phyloP scores from a whole-genome alignment of 2,329 filamentous ascomycete genomes.

The Pleomassaria siparia region DNA sequence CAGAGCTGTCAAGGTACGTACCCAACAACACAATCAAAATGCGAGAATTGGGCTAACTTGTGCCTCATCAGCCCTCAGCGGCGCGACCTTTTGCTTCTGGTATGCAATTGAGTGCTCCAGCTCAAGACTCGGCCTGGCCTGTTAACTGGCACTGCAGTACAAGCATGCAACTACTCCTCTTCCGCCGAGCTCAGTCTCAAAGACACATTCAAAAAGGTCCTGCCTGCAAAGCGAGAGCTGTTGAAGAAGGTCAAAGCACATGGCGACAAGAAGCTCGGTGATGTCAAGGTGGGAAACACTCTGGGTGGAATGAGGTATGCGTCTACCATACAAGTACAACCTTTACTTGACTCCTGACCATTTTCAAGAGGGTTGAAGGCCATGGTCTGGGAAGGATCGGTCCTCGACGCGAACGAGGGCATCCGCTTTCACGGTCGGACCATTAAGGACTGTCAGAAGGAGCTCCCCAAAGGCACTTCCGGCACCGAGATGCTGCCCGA shows the following conservation, averaged over 20 bases:
- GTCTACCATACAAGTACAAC: background rate
- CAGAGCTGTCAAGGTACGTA: conserved; percentile 64
- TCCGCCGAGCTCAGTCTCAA: conserved; percentile 87
- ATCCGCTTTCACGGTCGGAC: conserved; percentile 98
- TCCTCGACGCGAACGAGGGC: conserved; percentile 93
- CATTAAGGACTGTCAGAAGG: conserved; percentile 95
- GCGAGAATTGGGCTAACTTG: conserved; percentile 14
- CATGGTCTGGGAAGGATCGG: conserved; percentile 98
- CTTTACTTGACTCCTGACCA: conserved; percentile 16
- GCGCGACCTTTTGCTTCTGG: conserved; percentile 38
- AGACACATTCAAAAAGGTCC: conserved; percentile 76
- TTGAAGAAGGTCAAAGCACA: conserved; percentile 91
- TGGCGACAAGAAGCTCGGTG: conserved; percentile 78
- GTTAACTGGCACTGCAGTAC: conserved; percentile 30
- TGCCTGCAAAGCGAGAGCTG: conserved; percentile 90
- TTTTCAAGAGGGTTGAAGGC: conserved; percentile 74
- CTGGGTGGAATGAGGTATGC: conserved; percentile 86
- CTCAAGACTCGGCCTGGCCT: conserved; percentile 1
- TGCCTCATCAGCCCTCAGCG: conserved; percentile 26
- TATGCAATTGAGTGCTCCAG: conserved; percentile 30
- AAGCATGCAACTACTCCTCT: conserved; percentile 66
- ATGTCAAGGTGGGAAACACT: conserved; percentile 91
- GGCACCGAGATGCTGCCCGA: conserved; percentile 98
- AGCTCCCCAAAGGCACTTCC: conserved; percentile 87
- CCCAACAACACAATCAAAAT: conserved; percentile 6